Evolutionary conservation across 1,284 basidiomycete species (phyloP).

Genomic region (Lentinula novae-zelandiae): DNA sequence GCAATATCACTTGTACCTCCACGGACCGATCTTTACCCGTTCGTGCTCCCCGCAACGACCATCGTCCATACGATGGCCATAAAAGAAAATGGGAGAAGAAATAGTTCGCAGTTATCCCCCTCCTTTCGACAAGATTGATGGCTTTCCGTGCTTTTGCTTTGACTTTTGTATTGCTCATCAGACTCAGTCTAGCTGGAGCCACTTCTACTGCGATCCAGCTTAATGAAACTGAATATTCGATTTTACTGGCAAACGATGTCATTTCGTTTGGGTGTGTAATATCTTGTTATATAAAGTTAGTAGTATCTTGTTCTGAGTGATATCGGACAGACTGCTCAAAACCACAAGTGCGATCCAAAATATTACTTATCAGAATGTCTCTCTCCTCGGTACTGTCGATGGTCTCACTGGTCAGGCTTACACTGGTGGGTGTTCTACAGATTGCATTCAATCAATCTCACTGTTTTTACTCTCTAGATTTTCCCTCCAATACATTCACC

Average conservation of each 20-base stretch:
- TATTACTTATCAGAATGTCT: slow-evolving; percentile 8
- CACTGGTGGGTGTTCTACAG: slow-evolving; percentile 1
- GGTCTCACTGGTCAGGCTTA: slow-evolving; percentile 15
- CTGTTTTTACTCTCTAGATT: slow-evolving; percentile 3
- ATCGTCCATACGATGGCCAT: too few relatives aligned
- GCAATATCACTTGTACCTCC: not conserved
- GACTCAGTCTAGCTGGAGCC: not conserved
- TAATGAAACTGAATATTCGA: not conserved
- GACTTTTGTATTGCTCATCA: not conserved
- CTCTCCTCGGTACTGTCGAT: slow-evolving; percentile 12
- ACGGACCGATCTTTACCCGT: not conserved
- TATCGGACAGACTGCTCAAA: slow-evolving; percentile 13
- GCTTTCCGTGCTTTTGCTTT: not conserved
- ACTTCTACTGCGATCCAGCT: not conserved
- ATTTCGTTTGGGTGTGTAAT: slow-evolving; percentile 14
- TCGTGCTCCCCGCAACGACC: not conserved
- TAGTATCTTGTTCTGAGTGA: not conserved
- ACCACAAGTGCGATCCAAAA: slow-evolving; percentile 15
- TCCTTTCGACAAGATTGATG: not conserved
- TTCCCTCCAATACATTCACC: slow-evolving; percentile 14
- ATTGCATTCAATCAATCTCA: not conserved
- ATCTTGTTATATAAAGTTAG: not conserved
- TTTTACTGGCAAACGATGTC: slow-evolving; percentile 8
- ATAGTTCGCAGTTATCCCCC: not conserved
- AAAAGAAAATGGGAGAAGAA: not conserved